Base-by-base conservation (phyloP, 1,139 yeast species). In the Taiozyma sp. region DNA sequence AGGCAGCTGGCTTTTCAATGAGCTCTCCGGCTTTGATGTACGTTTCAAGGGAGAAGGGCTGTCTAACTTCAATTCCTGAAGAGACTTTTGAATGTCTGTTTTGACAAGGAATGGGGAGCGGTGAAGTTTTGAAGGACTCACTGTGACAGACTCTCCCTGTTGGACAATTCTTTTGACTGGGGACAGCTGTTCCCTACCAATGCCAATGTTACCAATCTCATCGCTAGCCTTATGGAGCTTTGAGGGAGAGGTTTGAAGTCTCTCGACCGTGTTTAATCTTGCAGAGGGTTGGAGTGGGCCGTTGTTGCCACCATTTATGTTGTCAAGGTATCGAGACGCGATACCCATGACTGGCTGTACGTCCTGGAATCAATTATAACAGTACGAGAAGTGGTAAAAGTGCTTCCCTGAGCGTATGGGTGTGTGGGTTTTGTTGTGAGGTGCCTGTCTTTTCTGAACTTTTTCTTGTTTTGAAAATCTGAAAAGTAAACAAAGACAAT, bases 11-110 rank as follows among this genome's bases (percentile, higher is more conserved):
- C 16, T 21, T n/a, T 10, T 4, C 19, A 39, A 14, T 14, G 13
- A 9, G 43, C 11, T 13, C 14, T 8, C 40, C 8, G 51, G 43
- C 11, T 30, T 44, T 6, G 53, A 35, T 2, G 53, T 45, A 45
- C 59, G 53, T 45, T 59, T 60, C 47, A 60, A 51, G 3, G 62
- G 64, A 1, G 62, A 61, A 13, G 62, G 60, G 19, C 56, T 53
- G 26, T 57, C 63, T 13, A 61, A 50, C 28, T 56, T 56, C 44
- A 61, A 35, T 6, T 50, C 50, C 8, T 61, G 58, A 24, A 61
- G 51, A 10, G 63, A 56, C 37, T 53, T 46, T 34, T 57, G 61
- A 4, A 59, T 26, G 11, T 49, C 50, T 11, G 52, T 42, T n/a
- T 21, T 49, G 10, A 40, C 16, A 6, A 7, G 29, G 19, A 37